Evolutionary conservation across 2,329 filamentous ascomycete genomes (phyloP), one percentile per base, ranked within the genome.

Genomic region (Ceratocystis ficicola): DNA sequence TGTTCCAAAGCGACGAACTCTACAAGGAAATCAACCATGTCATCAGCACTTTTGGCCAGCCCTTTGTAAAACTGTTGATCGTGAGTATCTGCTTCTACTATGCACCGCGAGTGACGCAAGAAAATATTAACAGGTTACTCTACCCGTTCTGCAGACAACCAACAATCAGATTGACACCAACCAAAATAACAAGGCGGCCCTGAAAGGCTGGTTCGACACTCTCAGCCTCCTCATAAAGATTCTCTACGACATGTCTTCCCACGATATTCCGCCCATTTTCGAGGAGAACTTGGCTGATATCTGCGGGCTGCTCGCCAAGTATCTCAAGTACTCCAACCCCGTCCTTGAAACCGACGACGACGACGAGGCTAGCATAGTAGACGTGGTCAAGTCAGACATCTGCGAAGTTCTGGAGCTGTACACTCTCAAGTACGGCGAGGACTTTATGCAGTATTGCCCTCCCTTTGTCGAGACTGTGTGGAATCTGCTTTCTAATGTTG

Each of bases 11-110:
- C 55, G 90, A 99, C 75, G 90, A 89, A 63, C 84, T 99, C 10
- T 99, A 91, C 75, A 88, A 85, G 44, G 94, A 99, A 77, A 95
- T 99, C 78, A 94, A 96, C 76, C 94, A 99, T 78, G 95, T 99
- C 66, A 82, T 99, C 64, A 79, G 79, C 68, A 90, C 86, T 67
- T 97, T 99, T 75, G 89, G 90, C 67, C 79, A 83, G 48, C 88
- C 94, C 0, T 97, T 95, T 74, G 80, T 97, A 66, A 81, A 84
- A 65, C 81, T 97, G 68, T 84, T 96, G 70, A 83, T 84, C 71
- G 87, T 89, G 79, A 74, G 79, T 73, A 6, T 48, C 15, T 4
- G 25, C 17, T 17, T 41, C 8, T 2, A 5, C 25, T 8, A 20
- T 20, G 6, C 17, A 20, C n/a, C 8, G 2, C 60, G 15, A 15